These are phyloP conservation scores for Gossypium bickii DNA, from an alignment of 345 rosid genomes.

Conservation along the genomic window DNA sequence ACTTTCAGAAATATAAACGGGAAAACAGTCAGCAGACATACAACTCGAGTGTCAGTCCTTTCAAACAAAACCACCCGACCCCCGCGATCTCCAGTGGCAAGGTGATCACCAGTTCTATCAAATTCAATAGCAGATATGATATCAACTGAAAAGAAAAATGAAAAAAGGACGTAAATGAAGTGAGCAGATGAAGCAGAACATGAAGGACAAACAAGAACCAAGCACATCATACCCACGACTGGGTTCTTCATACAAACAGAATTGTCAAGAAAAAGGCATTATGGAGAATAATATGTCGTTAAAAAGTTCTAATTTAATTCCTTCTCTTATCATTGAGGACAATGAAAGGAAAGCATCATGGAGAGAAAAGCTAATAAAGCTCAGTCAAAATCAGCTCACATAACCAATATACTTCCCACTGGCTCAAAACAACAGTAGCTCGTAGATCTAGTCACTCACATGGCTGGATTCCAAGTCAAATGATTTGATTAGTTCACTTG, in stretches of 20 bases:
- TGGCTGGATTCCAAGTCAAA: not conserved
- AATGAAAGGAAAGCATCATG: not conserved
- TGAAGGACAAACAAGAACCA: not conserved
- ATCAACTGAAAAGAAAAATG: constrained; percentile 70
- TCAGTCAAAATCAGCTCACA: not conserved
- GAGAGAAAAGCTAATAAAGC: not conserved
- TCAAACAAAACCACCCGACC: constrained; percentile 99
- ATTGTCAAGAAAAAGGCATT: not conserved
- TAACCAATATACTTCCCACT: not conserved
- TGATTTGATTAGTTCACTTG: not conserved
- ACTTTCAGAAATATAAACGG: not conserved
- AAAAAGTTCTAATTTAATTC: not conserved
- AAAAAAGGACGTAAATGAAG: constrained; percentile 16
- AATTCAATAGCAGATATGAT: constrained; percentile 98
- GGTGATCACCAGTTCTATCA: constrained; percentile 95
- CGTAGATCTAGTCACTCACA: not conserved
- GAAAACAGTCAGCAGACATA: constrained; percentile 17
- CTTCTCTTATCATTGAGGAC: not conserved
- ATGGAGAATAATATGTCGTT: not conserved
- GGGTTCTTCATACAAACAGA: not conserved
- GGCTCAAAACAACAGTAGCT: not conserved
- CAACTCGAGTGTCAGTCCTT: constrained; percentile 81
- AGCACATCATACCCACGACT: not conserved
- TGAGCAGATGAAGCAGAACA: not conserved
- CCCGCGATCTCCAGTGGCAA: constrained; percentile 99